Percentiles rank a stretch among this genome's conserved stretches.
These are phyloP conservation scores for Clathrospora elynae DNA, from an alignment of 2,329 filamentous ascomycete genomes.

Conservation along the genomic window DNA sequence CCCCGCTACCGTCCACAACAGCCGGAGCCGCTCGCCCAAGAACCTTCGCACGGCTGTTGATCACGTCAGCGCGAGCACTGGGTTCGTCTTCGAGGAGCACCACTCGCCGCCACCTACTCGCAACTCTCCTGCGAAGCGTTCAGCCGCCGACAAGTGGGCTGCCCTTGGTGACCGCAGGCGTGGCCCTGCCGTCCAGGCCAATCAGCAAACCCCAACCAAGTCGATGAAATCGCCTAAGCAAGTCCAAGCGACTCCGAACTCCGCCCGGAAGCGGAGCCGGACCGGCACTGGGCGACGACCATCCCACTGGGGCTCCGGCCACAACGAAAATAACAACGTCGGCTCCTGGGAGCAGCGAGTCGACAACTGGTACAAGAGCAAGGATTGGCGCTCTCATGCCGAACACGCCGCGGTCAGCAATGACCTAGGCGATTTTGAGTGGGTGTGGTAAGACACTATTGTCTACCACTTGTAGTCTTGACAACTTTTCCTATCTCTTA, in stretches of 20 bases:
- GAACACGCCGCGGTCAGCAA: slow-evolving; percentile 52
- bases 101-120: slow-evolving; percentile 48
- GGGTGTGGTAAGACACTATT: slow-evolving; percentile 85
- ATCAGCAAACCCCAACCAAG: slow-evolving; percentile 51
- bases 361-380: slow-evolving; percentile 52
- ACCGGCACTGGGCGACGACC: slow-evolving; percentile 47
- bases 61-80: slow-evolving; percentile 69
- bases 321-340: slow-evolving; percentile 39
- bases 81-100: slow-evolving; percentile 75
- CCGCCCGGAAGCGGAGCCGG: slow-evolving; percentile 49
- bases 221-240: slow-evolving; percentile 46
- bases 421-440: slow-evolving; percentile 83
- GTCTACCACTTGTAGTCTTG: slow-evolving; percentile 63
- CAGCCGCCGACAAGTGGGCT: slow-evolving; percentile 81
- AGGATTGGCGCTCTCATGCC: slow-evolving; percentile 57
- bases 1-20: slow-evolving; percentile 58
- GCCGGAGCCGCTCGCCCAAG: slow-evolving; percentile 47
- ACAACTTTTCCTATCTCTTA: slow-evolving; percentile 47
- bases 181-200: slow-evolving; percentile 60
- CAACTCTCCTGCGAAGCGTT: slow-evolving; percentile 70
- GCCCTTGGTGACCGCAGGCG: slow-evolving; percentile 83
- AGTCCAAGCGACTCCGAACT: slow-evolving; percentile 39
- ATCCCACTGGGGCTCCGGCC: slow-evolving; percentile 44
- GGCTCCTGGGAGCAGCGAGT: slow-evolving; percentile 46
- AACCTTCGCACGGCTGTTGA: slow-evolving; percentile 60